phyloP scores from a whole-genome alignment of 2,329 filamentous ascomycete species.

The Colletotrichum filicis region DNA sequence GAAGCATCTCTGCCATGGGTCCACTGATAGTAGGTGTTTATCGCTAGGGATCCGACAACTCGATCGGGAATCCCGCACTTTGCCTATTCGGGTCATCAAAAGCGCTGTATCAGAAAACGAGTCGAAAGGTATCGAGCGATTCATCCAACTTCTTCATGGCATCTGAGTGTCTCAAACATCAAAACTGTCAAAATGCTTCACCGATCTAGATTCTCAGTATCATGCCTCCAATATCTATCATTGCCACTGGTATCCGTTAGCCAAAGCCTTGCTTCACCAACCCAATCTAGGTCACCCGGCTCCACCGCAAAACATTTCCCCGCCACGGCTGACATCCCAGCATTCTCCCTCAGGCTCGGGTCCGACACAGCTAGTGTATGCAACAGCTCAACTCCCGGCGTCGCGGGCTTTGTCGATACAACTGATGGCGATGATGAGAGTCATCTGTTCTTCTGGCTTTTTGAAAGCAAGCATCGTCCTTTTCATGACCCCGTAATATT shows the following conservation, averaged over 20 bases:
- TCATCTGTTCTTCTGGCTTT: constrained; percentile 19
- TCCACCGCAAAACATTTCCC: not conserved
- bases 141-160: not conserved
- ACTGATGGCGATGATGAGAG: not conserved
- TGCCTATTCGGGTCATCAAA: not conserved
- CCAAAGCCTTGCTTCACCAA: not conserved
- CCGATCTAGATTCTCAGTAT: not conserved
- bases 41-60: not conserved
- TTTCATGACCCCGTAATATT: constrained; percentile 1
- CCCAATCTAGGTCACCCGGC: not conserved
- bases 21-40: not conserved
- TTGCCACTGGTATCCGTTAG: not conserved
- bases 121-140: not conserved
- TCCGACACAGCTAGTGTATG: not conserved
- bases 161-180: not conserved
- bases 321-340: not conserved
- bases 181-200: not conserved
- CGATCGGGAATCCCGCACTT: not conserved
- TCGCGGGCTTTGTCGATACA: not conserved
- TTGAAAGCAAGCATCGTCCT: not conserved
- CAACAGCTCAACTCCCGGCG: constrained; percentile 3
- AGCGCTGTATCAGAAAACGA: not conserved
- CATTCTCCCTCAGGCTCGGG: not conserved
- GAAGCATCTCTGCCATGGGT: no score
- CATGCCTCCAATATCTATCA: not conserved